Percentiles rank a stretch among this genome's conserved stretches.
Evolutionary conservation across 139 green algal species (phyloP).

Genomic region (Zygnema circumcarinatum): DNA sequence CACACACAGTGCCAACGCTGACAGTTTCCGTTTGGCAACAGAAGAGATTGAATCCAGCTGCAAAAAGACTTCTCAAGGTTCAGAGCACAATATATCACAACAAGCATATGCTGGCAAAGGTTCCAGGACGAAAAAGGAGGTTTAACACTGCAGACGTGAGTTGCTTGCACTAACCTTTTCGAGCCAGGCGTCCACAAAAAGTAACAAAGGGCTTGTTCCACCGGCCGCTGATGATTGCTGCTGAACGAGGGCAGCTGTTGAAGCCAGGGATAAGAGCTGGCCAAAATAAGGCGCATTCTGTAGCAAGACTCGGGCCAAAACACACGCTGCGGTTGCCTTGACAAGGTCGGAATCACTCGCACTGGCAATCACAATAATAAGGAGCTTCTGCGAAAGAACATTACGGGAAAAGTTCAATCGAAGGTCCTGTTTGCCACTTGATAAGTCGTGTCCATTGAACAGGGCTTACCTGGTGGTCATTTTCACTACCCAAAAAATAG

Average conservation of each 20-base stretch:
- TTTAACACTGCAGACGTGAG: slow-evolving; percentile 35
- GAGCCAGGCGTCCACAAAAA: slow-evolving; percentile 72
- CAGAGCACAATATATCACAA: slow-evolving; percentile 6
- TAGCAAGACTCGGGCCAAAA: slow-evolving; percentile 76
- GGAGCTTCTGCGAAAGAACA: slow-evolving; percentile 55
- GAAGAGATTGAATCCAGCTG: slow-evolving; percentile 58
- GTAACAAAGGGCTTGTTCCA: slow-evolving; percentile 51
- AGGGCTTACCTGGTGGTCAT: too few relatives aligned
- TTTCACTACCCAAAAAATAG: too few relatives aligned
- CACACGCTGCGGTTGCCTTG: slow-evolving; percentile 63
- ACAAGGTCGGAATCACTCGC: slow-evolving; percentile 64
- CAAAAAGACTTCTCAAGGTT: slow-evolving; percentile 37
- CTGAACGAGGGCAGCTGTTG: slow-evolving; percentile 7
- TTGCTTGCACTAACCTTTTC: slow-evolving; percentile 63
- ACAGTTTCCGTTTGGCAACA: slow-evolving; percentile 73
- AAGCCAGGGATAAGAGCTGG: slow-evolving; percentile 27
- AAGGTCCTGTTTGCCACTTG: too few relatives aligned
- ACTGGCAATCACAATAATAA: slow-evolving; percentile 41
- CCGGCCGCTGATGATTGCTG: slow-evolving; percentile 33
- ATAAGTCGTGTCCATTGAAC: too few relatives aligned
- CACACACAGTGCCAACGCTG: slow-evolving; percentile 74
- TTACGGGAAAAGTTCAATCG: slow-evolving; percentile 61
- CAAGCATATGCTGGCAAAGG: not conserved
- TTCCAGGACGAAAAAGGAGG: not conserved
- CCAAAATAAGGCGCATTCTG: slow-evolving; percentile 57